Evolutionary conservation across 129 eudicot genomes (phyloP), one percentile per base, ranked within the genome.

Genomic region (Flaveria linearis): DNA sequence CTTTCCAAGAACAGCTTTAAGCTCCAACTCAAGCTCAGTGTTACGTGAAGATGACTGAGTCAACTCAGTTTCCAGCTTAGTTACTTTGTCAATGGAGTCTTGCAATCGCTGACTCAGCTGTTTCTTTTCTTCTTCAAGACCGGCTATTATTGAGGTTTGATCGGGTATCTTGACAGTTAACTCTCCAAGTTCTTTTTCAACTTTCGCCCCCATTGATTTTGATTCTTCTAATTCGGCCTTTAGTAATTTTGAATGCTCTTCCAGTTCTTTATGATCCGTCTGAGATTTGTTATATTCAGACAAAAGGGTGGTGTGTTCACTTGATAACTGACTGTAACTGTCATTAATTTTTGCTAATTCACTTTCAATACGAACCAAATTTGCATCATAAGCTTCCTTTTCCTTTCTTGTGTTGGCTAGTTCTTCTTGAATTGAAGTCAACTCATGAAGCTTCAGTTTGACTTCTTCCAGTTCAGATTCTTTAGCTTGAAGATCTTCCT

Each of bases 101-200:
- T 87, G 84, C 68, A 85, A 68, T 81, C 84, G 79, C 52, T 33
- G 52, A 50, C 25, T 82, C 68, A 85, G 69, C 69, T 83, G 83
- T 60, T 82, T 78, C 85, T 87, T 92, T 82, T 87, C 96, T 76
- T 87, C 95, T 72, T 84, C 88, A n/a, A 78, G 79, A 77, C 78
- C 76, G 30, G 67, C 75, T 36, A 92, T 47, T 20, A 55, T 15
- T 28, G 78, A 79, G 57, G 58, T 78, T n/a, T 86, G 85, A 73
- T 87, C 86, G 4, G 86, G 60, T 56, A 84, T 36, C 69, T 86
- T 92, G 30, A 81, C 91, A n/a, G 90, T 76, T 22, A 73, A 75
- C 49, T 89, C 85, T 72, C 41, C 64, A 5, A 73, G 55, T 50
- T 84, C 96, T 39, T 87, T 84, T 69, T 85, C 85, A 69, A 81